A percentile compares a stretch with the other conserved stretches of the same genome.
Evolutionary conservation across 2,329 filamentous ascomycete species (phyloP).

Genomic region (Myotisia sp.): DNA sequence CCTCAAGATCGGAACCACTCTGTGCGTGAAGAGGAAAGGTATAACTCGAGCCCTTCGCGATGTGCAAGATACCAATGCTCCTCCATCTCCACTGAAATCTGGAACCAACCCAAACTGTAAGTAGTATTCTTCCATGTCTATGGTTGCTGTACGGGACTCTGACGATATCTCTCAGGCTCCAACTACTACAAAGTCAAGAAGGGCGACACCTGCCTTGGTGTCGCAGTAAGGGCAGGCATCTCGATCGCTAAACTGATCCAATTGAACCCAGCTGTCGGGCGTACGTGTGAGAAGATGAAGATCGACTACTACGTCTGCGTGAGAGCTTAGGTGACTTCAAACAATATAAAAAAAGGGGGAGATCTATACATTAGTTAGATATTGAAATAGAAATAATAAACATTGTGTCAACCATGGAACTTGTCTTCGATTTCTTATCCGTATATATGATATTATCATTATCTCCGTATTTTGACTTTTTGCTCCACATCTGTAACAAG

Average conservation of each 20-base stretch:
- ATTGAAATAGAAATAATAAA: too few species aligned
- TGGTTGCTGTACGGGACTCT: background rate
- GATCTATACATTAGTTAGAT: too few species aligned
- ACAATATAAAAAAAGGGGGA: too few species aligned
- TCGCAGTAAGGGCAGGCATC: background rate
- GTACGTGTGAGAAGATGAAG: slow-evolving; percentile 1
- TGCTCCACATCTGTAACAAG: too few species aligned
- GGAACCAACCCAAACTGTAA: slow-evolving; percentile 1
- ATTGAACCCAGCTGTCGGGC: slow-evolving; percentile 2
- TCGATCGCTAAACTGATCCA: background rate
- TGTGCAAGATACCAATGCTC: background rate
- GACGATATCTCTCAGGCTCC: background rate
- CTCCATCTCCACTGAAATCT: background rate
- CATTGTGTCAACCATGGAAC: too few species aligned
- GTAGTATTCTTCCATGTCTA: background rate
- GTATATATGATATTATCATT: too few species aligned
- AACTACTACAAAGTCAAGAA: background rate
- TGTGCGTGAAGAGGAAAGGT: too few species aligned
- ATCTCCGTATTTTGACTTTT: too few species aligned
- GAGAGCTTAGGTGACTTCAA: background rate
- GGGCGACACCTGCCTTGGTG: background rate
- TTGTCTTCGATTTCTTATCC: too few species aligned
- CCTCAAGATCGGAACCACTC: too few species aligned
- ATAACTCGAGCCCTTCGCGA: too few species aligned
- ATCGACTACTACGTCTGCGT: slow-evolving; percentile 1